Conservation (phyloP, 345 rosid genomes). For the Salix udensis region DNA sequence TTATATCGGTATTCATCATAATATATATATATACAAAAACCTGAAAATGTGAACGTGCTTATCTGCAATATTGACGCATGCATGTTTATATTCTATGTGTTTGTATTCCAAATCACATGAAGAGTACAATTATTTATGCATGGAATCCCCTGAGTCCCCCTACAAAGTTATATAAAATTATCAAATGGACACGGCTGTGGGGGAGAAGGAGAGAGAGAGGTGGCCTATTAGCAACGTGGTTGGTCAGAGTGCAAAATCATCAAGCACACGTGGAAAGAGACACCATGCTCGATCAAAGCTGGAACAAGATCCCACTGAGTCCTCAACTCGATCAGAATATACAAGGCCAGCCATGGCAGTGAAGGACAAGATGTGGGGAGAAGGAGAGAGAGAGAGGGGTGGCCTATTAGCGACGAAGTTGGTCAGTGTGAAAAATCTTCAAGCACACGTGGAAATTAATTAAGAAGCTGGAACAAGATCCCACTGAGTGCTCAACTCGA, state of each 20-base stretch:
- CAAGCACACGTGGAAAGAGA: slow-evolving; percentile 30
- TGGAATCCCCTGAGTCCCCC: background rate
- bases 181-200: background rate
- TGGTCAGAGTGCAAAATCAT: slow-evolving; percentile 28
- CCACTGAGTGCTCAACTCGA: background rate
- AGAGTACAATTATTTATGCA: background rate
- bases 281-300: background rate
- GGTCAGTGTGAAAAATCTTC: background rate
- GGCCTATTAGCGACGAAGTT: background rate
- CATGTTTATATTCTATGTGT: background rate
- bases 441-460: background rate
- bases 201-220: slow-evolving; percentile 13
- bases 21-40: too few species aligned
- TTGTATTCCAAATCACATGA: background rate
- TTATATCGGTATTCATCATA: too few species aligned
- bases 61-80: background rate
- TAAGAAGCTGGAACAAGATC: background rate
- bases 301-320: background rate
- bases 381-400: background rate
- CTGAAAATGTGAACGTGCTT: too few species aligned
- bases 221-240: slow-evolving; percentile 19
- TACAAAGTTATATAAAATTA: background rate
- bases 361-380: background rate
- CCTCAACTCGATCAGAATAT: background rate
- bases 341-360: background rate